Evolutionary conservation across 1,139 yeast species (phyloP).

Genomic region (Lodderomyces margitis): DNA sequence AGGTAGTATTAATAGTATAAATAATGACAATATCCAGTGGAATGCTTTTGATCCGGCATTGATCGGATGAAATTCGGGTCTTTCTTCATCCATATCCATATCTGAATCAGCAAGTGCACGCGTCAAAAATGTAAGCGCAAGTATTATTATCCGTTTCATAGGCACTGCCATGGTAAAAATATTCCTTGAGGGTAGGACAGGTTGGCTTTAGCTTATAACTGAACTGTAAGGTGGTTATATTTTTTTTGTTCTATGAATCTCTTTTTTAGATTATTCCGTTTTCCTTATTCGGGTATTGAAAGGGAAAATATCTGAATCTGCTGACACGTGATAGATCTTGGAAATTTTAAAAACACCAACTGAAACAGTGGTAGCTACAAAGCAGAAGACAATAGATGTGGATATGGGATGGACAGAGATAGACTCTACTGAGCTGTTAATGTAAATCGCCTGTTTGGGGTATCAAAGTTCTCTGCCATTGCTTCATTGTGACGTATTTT

Average conservation of each 20-base stretch:
- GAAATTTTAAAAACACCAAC: neutral
- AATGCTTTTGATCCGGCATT: constrained; percentile 54
- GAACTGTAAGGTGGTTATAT: too few relatives aligned
- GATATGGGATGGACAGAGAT: too few relatives aligned
- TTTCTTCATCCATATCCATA: constrained; percentile 38
- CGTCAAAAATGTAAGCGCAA: constrained; percentile 1
- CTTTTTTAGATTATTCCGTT: neutral
- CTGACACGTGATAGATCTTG: neutral
- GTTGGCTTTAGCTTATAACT: too few relatives aligned
- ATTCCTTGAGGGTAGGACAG: neutral
- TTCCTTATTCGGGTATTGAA: neutral
- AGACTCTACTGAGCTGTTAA: too few relatives aligned
- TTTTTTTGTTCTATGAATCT: too few relatives aligned
- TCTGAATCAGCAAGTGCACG: constrained; percentile 12
- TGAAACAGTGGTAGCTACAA: too few relatives aligned
- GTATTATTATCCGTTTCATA: neutral
- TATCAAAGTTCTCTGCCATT: too few relatives aligned
- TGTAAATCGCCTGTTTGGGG: too few relatives aligned
- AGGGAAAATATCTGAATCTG: neutral
- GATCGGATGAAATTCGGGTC: constrained; percentile 42
- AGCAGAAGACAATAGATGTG: neutral
- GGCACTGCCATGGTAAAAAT: neutral
- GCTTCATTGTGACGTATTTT: constrained; percentile 1
- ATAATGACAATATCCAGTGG: constrained; percentile 60
- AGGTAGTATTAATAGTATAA: constrained; percentile 49